Conservation (phyloP, 2,329 filamentous ascomycete genomes). For the Oidium heveae region DNA sequence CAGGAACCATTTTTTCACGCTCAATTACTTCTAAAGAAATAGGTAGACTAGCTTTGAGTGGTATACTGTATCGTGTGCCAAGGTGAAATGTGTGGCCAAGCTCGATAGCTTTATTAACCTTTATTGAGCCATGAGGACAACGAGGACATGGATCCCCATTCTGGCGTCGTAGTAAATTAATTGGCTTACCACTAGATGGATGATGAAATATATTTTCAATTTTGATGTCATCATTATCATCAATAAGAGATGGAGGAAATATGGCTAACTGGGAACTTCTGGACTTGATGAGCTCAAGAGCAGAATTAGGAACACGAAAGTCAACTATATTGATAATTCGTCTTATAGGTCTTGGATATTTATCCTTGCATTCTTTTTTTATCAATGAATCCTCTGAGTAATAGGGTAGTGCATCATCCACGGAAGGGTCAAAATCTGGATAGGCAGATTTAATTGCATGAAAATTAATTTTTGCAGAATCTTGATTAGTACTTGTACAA, state of each 20-base stretch:
- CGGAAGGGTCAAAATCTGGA: constrained; percentile 43
- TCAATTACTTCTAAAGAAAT: constrained; percentile 14
- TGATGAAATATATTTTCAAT: constrained; percentile 7
- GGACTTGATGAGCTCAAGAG: neutral
- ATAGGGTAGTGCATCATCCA: constrained; percentile 30
- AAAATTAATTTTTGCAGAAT: constrained; percentile 22
- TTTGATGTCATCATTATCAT: neutral
- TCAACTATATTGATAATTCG: constrained; percentile 18
- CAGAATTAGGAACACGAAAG: constrained; percentile 10
- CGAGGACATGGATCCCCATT: constrained; percentile 48
- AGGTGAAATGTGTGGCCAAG: constrained; percentile 90
- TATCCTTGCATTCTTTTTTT: neutral
- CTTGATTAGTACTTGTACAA: neutral
- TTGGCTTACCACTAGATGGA: constrained; percentile 17
- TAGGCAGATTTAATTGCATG: constrained; percentile 41
- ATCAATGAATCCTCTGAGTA: constrained; percentile 18
- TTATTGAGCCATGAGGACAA: constrained; percentile 38
- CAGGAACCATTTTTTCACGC: neutral
- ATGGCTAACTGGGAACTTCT: constrained; percentile 5
- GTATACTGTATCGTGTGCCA: constrained; percentile 63
- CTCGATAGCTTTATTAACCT: constrained; percentile 53
- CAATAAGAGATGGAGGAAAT: constrained; percentile 3
- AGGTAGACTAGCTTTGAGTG: constrained; percentile 39
- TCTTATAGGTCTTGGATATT: neutral
- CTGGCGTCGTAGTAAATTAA: constrained; percentile 39